Evolutionary conservation across 345 rosid genomes (phyloP), one percentile per base, ranked within the genome.

Genomic region (Combretum micranthum): DNA sequence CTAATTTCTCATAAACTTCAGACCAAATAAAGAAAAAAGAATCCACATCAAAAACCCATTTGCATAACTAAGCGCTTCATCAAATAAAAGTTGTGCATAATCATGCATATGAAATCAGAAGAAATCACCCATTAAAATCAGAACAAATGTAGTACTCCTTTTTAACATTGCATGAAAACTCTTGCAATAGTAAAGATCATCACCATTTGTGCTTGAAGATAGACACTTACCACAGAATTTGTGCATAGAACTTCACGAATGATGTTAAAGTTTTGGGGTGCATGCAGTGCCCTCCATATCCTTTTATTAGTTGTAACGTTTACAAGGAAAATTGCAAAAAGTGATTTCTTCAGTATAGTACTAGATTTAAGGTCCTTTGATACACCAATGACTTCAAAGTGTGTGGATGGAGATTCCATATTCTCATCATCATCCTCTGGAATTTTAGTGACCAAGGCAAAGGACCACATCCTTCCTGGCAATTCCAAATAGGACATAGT

Each of bases 221-320:
- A 62, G 16, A 26, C 16, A 12, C 75, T 65, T 66, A 81, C 86
- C 79, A 12, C n/a, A 21, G 56, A 44, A 44, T 64, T 69, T 42
- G 47, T 14, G 58, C 49, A 49, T 49, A 75, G 25, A 59, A 69
- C 44, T 53, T 70, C 56, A 26, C 66, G 47, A 53, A 77, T 23
- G 17, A 80, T 11, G 13, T 42, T 67, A 57, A 61, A 15, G 48
- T 76, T 73, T 21, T 53, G 0, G 15, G 14, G 3, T 76, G 42
- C 57, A 53, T 62, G 74, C 76, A 81, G 25, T 14, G 73, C 71
- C 19, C 25, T 60, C 81, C 79, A 78, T 55, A 73, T 76, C 55
- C 81, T 60, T 25, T 3, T 65, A 61, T 55, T 52, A 8, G 86
- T 65, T 26, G 72, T 65, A 42, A 69, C 1, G 56, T 64, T 81